phyloP scores from a whole-genome alignment of 176 grass and related monocot genomes.

The Aechmea fasciata region DNA sequence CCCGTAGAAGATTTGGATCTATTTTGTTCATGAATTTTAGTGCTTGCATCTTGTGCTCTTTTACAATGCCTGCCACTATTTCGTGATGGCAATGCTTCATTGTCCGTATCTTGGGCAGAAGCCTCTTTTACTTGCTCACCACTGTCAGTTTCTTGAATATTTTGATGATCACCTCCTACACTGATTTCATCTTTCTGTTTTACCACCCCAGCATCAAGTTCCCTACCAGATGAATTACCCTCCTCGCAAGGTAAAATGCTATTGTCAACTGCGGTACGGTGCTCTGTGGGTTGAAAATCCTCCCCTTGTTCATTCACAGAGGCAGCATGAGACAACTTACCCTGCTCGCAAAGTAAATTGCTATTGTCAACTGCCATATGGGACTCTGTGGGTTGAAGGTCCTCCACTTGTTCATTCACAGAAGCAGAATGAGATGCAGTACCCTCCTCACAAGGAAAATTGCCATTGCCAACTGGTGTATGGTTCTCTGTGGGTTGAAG shows the following conservation, averaged over 20 bases:
- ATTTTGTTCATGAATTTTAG: constrained; percentile 17
- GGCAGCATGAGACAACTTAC: constrained; percentile 1
- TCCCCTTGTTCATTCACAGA: too few species aligned
- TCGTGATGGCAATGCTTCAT: constrained; percentile 21
- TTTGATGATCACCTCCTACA: constrained; percentile 6
- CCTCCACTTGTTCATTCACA: too few species aligned
- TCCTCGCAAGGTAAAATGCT: constrained; percentile 14
- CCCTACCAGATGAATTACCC: constrained; percentile 7
- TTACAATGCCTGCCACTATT: constrained; percentile 9
- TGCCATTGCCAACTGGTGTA: constrained; percentile 17
- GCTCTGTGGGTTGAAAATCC: constrained; percentile 8
- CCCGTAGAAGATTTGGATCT: constrained; percentile 23
- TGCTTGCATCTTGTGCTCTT: constrained; percentile 14
- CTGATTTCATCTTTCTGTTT: constrained; percentile 19
- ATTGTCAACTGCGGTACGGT: constrained; percentile 10
- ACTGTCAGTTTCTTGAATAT: constrained; percentile 12
- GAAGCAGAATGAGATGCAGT: constrained; percentile 3
- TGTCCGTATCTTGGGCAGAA: constrained; percentile 20
- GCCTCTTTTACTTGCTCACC: constrained; percentile 23
- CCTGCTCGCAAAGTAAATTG: constrained; percentile 14
- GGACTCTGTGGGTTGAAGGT: constrained; percentile 7
- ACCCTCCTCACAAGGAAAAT: constrained; percentile 13
- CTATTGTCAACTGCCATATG: constrained; percentile 10
- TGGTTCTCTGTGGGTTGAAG: constrained; percentile 7
- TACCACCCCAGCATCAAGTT: constrained; percentile 4